These are phyloP conservation scores for Daldinia decipiens DNA, from an alignment of 495 filamentous ascomycete species.

Conservation along the genomic window DNA sequence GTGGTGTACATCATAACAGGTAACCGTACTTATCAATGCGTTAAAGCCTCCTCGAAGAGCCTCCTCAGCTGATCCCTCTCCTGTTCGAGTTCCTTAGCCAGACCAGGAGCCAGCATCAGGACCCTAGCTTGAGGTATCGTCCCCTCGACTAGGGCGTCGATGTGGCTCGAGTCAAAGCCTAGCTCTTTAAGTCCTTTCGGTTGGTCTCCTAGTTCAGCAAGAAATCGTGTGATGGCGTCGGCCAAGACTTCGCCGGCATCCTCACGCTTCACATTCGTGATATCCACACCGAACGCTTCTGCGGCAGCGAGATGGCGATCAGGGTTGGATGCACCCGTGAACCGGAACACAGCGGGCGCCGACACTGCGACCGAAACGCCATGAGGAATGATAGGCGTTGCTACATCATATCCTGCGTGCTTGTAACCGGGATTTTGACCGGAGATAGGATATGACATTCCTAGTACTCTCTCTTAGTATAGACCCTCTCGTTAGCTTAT, in stretches of 20 bases:
- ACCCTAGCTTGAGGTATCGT: constrained; percentile 92
- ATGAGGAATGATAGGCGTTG: constrained; percentile 86
- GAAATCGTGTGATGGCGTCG: constrained; percentile 81
- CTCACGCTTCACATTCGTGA: constrained; percentile 83
- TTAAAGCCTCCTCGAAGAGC: constrained; percentile 62
- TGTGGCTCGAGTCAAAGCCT: constrained; percentile 77
- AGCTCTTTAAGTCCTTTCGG: constrained; percentile 84
- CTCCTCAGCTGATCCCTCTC: constrained; percentile 60
- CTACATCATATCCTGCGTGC: constrained; percentile 82
- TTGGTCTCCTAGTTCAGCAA: constrained; percentile 86
- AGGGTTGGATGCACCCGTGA: constrained; percentile 89
- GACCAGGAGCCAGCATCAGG: constrained; percentile 86
- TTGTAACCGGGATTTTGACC: constrained; percentile 91
- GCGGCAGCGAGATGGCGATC: constrained; percentile 90
- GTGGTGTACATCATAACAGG: not conserved
- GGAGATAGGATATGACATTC: constrained; percentile 96
- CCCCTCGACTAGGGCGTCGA: constrained; percentile 87
- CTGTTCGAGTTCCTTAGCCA: constrained; percentile 77
- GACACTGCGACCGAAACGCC: constrained; percentile 95
- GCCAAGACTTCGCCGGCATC: constrained; percentile 86
- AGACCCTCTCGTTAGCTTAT: not conserved
- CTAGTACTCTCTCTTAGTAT: constrained; percentile 41
- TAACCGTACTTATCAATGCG: constrained; percentile 46
- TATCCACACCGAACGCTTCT: constrained; percentile 90
- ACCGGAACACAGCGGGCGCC: constrained; percentile 91